These are phyloP conservation scores for Rhytidhysteron rufulum DNA, from an alignment of 2,329 filamentous ascomycete genomes.

Conservation along the genomic window DNA sequence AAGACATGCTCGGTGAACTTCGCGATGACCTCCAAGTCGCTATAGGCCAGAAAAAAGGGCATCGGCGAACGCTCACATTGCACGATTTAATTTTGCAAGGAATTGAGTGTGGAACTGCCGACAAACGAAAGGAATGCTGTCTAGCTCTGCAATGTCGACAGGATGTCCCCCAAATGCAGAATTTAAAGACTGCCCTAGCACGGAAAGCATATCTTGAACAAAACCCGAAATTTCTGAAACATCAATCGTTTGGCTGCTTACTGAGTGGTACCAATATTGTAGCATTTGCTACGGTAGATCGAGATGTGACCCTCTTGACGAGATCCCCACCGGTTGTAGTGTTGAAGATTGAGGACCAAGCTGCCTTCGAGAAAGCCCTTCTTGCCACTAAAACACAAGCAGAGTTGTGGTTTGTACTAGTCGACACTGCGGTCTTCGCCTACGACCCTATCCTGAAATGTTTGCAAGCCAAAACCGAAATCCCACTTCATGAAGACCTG, in stretches of 20 bases:
- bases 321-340: constrained; percentile 45
- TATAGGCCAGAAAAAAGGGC: constrained; percentile 46
- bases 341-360: constrained; percentile 49
- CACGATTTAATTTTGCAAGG: constrained; percentile 35
- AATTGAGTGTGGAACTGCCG: constrained; percentile 35
- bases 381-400: constrained; percentile 18
- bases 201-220: constrained; percentile 47
- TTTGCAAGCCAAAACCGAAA: constrained; percentile 52
- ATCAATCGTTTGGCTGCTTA: constrained; percentile 60
- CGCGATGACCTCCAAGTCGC: constrained; percentile 57
- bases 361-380: constrained; percentile 47
- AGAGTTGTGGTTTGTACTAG: constrained; percentile 51
- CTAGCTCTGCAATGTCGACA: constrained; percentile 40
- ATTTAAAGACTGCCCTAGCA: constrained; percentile 17
- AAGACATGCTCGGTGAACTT: constrained; percentile 67
- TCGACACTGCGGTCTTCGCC: constrained; percentile 65
- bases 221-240: constrained; percentile 51
- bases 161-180: constrained; percentile 46
- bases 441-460: constrained; percentile 63
- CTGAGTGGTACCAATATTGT: constrained; percentile 50
- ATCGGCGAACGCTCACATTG: constrained; percentile 38
- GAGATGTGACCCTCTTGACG: constrained; percentile 47
- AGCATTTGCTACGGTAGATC: constrained; percentile 58
- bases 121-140: constrained; percentile 24
- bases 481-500: constrained; percentile 56